phyloP scores from a whole-genome alignment of 768 basidiomycete genomes.

The Xerocomellus intermedius region DNA sequence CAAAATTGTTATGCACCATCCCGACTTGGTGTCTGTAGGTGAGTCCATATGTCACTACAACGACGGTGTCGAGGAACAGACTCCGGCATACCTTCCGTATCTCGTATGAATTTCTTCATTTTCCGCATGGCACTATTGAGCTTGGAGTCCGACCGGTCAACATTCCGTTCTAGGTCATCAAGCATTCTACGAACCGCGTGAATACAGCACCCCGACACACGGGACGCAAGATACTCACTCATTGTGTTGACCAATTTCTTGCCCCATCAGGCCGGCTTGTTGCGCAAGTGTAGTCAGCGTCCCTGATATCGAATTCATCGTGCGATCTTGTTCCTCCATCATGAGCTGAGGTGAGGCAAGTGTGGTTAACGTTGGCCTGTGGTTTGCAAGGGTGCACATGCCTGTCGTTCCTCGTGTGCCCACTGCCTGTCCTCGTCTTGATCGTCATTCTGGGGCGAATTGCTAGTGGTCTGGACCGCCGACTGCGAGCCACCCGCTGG shows the following conservation, averaged over 20 bases:
- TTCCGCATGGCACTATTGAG: constrained; percentile 62
- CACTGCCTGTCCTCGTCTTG: constrained; percentile 75
- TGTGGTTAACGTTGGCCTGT: background rate
- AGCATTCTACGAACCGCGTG: constrained; percentile 57
- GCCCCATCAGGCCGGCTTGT: constrained; percentile 94
- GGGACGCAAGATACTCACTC: constrained; percentile 54
- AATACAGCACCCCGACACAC: background rate
- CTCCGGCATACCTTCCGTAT: constrained; percentile 63
- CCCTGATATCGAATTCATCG: constrained; percentile 84
- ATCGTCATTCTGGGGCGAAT: constrained; percentile 22
- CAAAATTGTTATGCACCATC: constrained; percentile 86
- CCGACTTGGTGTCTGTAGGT: constrained; percentile 72
- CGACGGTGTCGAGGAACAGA: background rate
- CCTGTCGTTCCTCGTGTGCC: constrained; percentile 87
- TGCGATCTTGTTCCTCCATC: constrained; percentile 84
- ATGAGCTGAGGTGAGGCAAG: constrained; percentile 56
- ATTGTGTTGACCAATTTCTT: constrained; percentile 87
- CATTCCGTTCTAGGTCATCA: constrained; percentile 70
- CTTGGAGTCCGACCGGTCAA: constrained; percentile 66
- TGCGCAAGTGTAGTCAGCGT: constrained; percentile 81
- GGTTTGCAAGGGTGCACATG: constrained; percentile 24
- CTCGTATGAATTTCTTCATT: constrained; percentile 77
- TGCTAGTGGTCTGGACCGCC: constrained; percentile 6
- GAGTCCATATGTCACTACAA: background rate
- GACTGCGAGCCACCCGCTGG: constrained; percentile 20